Percentiles rank a stretch among this genome's conserved stretches.
These are phyloP conservation scores for Boletus sp. DNA, from an alignment of 768 basidiomycete species.

Conservation along the genomic window DNA sequence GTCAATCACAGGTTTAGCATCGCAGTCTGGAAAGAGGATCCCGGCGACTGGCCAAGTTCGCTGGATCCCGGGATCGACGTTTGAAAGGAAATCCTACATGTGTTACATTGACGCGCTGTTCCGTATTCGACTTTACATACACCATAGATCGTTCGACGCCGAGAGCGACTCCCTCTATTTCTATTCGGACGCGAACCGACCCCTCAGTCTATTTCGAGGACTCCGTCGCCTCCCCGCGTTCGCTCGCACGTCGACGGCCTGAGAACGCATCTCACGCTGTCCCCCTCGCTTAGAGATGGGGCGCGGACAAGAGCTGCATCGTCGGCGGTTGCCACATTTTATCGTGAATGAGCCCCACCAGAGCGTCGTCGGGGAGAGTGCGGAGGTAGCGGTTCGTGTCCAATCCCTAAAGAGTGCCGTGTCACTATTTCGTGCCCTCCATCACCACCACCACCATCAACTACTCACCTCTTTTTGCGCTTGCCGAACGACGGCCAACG, in stretches of 20 bases:
- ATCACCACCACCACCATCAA: too few relatives aligned
- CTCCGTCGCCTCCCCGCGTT: neutral
- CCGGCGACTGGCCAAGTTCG: neutral
- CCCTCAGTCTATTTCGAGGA: neutral
- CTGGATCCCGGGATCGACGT: constrained; percentile 20
- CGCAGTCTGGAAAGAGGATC: constrained; percentile 54
- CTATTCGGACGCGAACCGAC: too few relatives aligned
- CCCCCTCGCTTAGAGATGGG: constrained; percentile 17
- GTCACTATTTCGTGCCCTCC: too few relatives aligned
- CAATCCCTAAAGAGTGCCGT: constrained; percentile 20
- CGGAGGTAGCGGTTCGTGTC: constrained; percentile 49
- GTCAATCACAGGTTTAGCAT: constrained; percentile 89
- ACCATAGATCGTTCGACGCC: neutral
- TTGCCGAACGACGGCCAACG: constrained; percentile 58
- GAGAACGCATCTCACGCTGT: constrained; percentile 2
- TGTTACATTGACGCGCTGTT: neutral
- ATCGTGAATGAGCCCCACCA: constrained; percentile 48
- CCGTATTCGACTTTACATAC: neutral
- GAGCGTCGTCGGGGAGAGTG: constrained; percentile 44
- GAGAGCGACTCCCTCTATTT: neutral
- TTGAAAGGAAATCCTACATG: neutral
- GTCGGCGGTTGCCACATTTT: constrained; percentile 55
- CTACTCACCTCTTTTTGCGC: constrained; percentile 64
- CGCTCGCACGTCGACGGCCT: neutral
- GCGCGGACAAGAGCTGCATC: neutral